phyloP scores from a whole-genome alignment of 2,329 filamentous ascomycete genomes.

The Arachnopeziza araneosa region DNA sequence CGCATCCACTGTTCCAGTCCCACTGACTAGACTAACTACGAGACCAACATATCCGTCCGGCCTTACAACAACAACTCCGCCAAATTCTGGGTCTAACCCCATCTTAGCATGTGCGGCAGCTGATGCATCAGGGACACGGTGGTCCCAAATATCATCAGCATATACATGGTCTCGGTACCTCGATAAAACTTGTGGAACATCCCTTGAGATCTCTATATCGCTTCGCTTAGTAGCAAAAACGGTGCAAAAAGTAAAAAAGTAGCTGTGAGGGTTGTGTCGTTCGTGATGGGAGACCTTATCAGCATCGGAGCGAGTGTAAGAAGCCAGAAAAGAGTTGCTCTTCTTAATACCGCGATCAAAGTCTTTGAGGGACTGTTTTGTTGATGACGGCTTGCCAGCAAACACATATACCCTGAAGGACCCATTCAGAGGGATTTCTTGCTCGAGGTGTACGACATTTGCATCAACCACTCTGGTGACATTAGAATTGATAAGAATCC shows the following conservation, averaged over 20 bases:
- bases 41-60: conserved; percentile 85
- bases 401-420: conserved; percentile 84
- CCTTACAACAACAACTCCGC: conserved; percentile 76
- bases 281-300: conserved; percentile 68
- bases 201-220: conserved; percentile 65
- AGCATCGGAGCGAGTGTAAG: conserved; percentile 58
- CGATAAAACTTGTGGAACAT: conserved; percentile 65
- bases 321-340: conserved; percentile 66
- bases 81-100: conserved; percentile 66
- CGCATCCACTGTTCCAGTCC: conserved; percentile 71
- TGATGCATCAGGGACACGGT: conserved; percentile 60
- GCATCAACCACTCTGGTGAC: conserved; percentile 85
- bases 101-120: conserved; percentile 83
- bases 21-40: conserved; percentile 68
- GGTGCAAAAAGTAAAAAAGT: conserved; percentile 74
- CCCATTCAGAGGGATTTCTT: conserved; percentile 83
- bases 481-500: conserved; percentile 69
- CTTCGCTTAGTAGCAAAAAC: conserved; percentile 64
- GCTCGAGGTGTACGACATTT: conserved; percentile 85
- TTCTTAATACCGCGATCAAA: conserved; percentile 60
- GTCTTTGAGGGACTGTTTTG: conserved; percentile 60
- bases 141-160: conserved; percentile 75
- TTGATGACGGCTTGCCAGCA: conserved; percentile 60
- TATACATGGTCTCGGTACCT: conserved; percentile 81
- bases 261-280: conserved; percentile 75